These are phyloP conservation scores for Euphrasia arctica DNA, from an alignment of 305 asterid species.

Conservation along the genomic window DNA sequence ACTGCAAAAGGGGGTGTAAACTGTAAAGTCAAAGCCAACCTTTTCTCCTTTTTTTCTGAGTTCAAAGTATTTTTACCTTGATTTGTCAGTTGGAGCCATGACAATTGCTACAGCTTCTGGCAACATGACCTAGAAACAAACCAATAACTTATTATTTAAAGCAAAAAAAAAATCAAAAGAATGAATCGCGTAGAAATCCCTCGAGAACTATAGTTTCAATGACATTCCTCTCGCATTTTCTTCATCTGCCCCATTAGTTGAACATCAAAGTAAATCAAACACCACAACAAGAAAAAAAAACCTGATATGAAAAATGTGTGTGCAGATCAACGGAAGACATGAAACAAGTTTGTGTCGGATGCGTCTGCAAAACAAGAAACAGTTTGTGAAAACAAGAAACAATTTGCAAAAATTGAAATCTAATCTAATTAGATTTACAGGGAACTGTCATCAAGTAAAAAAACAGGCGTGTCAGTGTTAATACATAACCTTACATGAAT, in stretches of 20 bases:
- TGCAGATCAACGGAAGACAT: slow-evolving; percentile 99
- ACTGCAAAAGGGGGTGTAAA: slow-evolving; percentile 38
- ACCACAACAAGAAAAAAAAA: slow-evolving; percentile 26
- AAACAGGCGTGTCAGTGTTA: slow-evolving; percentile 6
- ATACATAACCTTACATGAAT: slow-evolving; percentile 75
- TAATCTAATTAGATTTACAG: neutral
- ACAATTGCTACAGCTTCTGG: slow-evolving; percentile 97
- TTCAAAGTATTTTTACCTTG: slow-evolving; percentile 32
- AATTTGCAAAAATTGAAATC: neutral
- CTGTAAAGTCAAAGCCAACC: neutral
- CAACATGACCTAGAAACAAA: slow-evolving; percentile 73
- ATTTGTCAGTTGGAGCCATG: slow-evolving; percentile 93
- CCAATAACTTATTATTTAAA: neutral
- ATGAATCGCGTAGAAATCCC: neutral
- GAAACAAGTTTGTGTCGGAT: slow-evolving; percentile 96
- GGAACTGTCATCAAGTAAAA: too few relatives aligned
- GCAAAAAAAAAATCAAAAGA: neutral
- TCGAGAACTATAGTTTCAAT: neutral
- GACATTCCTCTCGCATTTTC: neutral
- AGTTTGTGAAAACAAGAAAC: slow-evolving; percentile 15
- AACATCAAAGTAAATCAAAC: slow-evolving; percentile 21
- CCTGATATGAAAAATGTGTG: slow-evolving; percentile 99
- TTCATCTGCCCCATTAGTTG: neutral
- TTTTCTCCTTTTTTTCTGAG: neutral
- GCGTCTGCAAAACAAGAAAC: slow-evolving; percentile 72